Conservation (phyloP, 768 basidiomycete species). For the Lactarius pseudohatsudake region DNA sequence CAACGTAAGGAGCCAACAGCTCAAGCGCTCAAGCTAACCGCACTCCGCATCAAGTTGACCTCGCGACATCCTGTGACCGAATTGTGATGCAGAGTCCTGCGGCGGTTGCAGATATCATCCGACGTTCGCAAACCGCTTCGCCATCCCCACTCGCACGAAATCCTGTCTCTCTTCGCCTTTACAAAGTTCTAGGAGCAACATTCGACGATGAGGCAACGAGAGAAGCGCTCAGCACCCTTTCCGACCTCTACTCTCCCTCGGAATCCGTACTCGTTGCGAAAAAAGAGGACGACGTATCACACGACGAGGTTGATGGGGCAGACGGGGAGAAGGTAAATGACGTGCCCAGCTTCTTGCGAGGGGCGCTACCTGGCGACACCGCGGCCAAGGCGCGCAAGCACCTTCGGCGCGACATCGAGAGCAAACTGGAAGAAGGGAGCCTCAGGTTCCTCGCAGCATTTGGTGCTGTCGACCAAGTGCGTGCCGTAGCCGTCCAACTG, state of each 20-base stretch:
- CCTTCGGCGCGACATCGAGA: constrained; percentile 83
- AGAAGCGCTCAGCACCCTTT: constrained; percentile 81
- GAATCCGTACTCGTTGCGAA: constrained; percentile 32
- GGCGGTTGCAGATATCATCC: constrained; percentile 30
- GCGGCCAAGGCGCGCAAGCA: constrained; percentile 76
- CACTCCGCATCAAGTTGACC: too few species aligned
- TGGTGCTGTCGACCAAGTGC: constrained; percentile 85
- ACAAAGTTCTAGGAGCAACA: constrained; percentile 82
- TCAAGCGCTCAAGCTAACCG: not conserved
- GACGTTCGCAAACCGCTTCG: constrained; percentile 29
- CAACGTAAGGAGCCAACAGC: not conserved
- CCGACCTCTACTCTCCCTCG: constrained; percentile 62
- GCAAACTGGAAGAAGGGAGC: constrained; percentile 77
- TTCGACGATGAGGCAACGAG: constrained; percentile 75
- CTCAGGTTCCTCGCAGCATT: constrained; percentile 81
- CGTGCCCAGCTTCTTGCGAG: constrained; percentile 35
- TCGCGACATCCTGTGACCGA: not conserved
- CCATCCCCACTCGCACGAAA: constrained; percentile 45
- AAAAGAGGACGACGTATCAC: constrained; percentile 40
- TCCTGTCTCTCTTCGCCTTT: constrained; percentile 83
- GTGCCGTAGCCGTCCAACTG: constrained; percentile 36
- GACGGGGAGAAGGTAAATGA: constrained; percentile 29
- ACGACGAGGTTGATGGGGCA: constrained; percentile 38
- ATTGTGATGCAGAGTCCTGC: constrained; percentile 27
- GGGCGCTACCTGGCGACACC: constrained; percentile 53